Conservation (phyloP, 495 filamentous ascomycete genomes). For the Bacidia gigantensis region DNA sequence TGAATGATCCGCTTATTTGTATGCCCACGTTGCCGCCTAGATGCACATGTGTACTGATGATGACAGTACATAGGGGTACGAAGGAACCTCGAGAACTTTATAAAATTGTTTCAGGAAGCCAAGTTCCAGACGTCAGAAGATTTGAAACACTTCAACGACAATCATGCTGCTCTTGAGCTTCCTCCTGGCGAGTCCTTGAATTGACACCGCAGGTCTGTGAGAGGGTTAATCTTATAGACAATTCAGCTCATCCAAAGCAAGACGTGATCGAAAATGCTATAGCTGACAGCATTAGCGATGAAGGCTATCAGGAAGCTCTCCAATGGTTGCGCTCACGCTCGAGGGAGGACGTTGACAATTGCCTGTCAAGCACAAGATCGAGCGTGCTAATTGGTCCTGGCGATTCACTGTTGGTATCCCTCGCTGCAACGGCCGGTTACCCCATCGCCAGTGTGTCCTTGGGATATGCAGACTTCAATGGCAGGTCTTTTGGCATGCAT, state of each 20-base stretch:
- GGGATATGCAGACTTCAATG: neutral
- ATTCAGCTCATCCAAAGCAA: neutral
- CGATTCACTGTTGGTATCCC: neutral
- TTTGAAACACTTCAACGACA: neutral
- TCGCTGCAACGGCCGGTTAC: neutral
- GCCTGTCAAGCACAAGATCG: neutral
- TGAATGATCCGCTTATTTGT: neutral
- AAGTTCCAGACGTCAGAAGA: neutral
- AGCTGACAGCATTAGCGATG: neutral
- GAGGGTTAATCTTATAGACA: neutral
- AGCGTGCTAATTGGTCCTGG: neutral
- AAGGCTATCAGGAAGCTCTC: constrained; percentile 1
- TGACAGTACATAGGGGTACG: neutral
- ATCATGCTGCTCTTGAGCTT: neutral
- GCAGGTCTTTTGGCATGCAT: neutral
- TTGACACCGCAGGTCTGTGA: neutral
- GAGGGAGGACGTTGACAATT: neutral
- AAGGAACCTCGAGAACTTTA: neutral
- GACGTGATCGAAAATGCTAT: neutral
- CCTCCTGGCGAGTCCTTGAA: constrained; percentile 1
- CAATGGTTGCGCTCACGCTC: neutral
- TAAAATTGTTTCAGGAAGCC: neutral
- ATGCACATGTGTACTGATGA: neutral
- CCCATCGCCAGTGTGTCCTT: neutral
- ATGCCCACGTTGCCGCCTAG: neutral